Evolutionary conservation across 306 rosid genomes (phyloP).

Genomic region (Mimosa pudica): DNA sequence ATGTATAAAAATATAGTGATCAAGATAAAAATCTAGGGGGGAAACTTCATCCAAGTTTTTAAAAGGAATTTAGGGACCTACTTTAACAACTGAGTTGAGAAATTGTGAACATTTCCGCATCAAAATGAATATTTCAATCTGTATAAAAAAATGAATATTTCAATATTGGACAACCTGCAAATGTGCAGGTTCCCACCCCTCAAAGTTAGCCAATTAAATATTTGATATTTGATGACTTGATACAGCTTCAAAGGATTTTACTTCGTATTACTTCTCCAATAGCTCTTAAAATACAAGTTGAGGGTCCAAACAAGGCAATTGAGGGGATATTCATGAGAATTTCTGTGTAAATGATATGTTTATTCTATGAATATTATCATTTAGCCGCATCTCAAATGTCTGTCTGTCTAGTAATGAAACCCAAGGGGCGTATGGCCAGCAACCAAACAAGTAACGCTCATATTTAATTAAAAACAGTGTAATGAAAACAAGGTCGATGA

Average conservation of each 20-base stretch:
- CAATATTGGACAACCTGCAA: no score
- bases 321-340: no score
- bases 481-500: neutral
- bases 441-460: neutral
- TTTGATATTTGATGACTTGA: neutral
- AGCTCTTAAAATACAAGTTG: neutral
- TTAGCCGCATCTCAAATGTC: constrained; percentile 12
- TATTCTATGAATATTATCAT: neutral
- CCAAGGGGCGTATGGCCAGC: neutral
- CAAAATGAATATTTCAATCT: no score
- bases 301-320: neutral
- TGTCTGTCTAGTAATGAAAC: neutral
- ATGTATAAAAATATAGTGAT: no score
- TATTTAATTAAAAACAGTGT: neutral
- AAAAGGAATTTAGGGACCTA: no score
- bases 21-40: no score
- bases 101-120: no score
- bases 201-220: no score
- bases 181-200: no score
- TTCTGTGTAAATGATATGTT: neutral
- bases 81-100: no score
- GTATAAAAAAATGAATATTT: no score
- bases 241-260: neutral
- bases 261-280: neutral
- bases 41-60: no score